phyloP scores from a whole-genome alignment of 306 rosid species.

The Carpinus fangiana region DNA sequence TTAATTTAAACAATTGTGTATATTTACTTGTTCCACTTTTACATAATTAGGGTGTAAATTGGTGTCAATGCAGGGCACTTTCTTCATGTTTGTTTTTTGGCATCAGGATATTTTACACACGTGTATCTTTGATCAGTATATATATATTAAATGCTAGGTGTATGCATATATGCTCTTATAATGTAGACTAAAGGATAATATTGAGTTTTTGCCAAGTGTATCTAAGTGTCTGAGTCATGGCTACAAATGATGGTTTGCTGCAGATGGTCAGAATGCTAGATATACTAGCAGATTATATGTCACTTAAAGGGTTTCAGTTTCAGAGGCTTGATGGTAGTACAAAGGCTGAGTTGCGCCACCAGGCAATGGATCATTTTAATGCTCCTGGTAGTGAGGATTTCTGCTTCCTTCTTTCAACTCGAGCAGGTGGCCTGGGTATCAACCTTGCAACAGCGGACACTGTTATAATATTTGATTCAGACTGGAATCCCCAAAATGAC shows the following conservation, averaged over 20 bases:
- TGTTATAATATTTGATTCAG: constrained; percentile 96
- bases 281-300: constrained; percentile 89
- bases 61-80: neutral
- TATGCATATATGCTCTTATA: neutral
- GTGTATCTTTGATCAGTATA: neutral
- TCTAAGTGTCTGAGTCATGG: constrained; percentile 18
- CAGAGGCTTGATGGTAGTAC: constrained; percentile 99
- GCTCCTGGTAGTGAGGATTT: constrained; percentile 99
- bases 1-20: neutral
- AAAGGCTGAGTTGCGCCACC: constrained; percentile 94
- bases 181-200: neutral
- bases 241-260: constrained; percentile 29
- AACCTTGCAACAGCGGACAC: constrained; percentile 99
- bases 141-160: too few species aligned
- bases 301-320: constrained; percentile 90
- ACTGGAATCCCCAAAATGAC: constrained; percentile 99
- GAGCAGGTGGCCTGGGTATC: constrained; percentile 98
- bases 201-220: constrained; percentile 11
- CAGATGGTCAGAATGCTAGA: constrained; percentile 99
- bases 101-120: neutral
- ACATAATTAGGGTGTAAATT: neutral
- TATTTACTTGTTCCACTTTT: neutral
- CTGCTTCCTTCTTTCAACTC: constrained; percentile 98
- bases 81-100: neutral
- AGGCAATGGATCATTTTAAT: constrained; percentile 99